These are phyloP conservation scores for Phytophthora pistaciae DNA, from an alignment of 352 stramenopile genomes.

Conservation along the genomic window DNA sequence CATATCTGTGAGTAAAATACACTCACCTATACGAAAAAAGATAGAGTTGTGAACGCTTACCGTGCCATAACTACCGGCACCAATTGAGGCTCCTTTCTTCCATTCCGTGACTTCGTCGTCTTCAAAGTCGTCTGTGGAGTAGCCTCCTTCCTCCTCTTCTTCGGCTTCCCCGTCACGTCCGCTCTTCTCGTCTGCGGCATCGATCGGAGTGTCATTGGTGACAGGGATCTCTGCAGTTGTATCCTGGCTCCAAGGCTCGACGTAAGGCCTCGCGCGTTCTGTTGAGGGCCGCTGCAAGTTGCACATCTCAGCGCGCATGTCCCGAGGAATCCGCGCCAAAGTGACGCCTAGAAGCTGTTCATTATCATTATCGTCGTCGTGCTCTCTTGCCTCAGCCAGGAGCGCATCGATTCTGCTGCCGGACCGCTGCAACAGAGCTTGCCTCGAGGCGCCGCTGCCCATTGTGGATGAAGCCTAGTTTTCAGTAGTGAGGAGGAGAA, in stretches of 20 bases:
- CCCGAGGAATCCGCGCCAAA: constrained; percentile 10
- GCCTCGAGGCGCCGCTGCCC: constrained; percentile 46
- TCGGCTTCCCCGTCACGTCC: background rate
- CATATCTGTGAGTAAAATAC: background rate
- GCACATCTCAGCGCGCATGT: constrained; percentile 9
- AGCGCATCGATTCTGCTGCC: constrained; percentile 42
- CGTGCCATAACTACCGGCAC: constrained; percentile 74
- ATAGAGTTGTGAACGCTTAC: constrained; percentile 26
- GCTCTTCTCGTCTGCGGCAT: constrained; percentile 14
- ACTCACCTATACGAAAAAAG: background rate
- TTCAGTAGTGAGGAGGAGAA: constrained; percentile 13
- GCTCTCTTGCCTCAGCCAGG: constrained; percentile 17
- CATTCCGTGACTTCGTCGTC: constrained; percentile 64
- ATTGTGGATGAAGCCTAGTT: constrained; percentile 19
- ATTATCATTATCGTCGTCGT: background rate
- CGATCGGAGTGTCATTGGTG: background rate
- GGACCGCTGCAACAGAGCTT: constrained; percentile 34
- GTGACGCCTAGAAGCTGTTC: constrained; percentile 5
- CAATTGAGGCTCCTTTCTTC: constrained; percentile 66
- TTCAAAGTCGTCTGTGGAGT: constrained; percentile 57
- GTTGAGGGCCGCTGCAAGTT: constrained; percentile 15
- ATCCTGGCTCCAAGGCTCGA: constrained; percentile 15
- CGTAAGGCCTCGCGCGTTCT: constrained; percentile 9
- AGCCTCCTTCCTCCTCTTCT: constrained; percentile 31
- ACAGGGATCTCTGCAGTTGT: constrained; percentile 8